Base-by-base conservation (phyloP, 208 protist species). In the Leptomonas seymouri region DNA sequence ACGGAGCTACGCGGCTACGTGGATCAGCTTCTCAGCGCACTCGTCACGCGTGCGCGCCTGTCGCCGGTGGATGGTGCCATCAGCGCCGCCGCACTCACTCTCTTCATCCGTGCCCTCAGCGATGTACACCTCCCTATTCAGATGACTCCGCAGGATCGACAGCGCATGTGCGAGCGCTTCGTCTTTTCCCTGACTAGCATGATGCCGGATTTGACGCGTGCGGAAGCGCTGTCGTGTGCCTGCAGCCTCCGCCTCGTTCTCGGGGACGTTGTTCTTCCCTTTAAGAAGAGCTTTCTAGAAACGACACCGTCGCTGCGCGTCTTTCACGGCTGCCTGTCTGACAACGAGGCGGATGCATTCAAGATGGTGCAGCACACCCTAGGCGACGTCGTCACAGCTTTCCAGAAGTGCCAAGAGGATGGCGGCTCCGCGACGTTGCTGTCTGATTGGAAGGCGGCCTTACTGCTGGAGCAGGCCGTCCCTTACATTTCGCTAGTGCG, bases 1-100 rank as follows among this genome's bases (percentile, higher is more conserved):
- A 46, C 67, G 23, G 65, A 34, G n/a, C 48, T 81, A 41, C 76
- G 80, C 12, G 27, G 44, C 12, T 93, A 90, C 64, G 61, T 90
- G 16, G 72, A 81, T 41, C n/a, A 55, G 12, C n/a, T 93, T 2
- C 30, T 85, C 18, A 54, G 65, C 1, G 66, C 66, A 20, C 53
- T 93, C 28, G 55, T 82, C 28, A 41, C 62, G 56, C 81, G 87
- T 9, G 76, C 81, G 11, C 72, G 73, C 1, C 61, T 86, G 27
- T 93, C 87, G 23, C 76, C 82, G 18, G 76, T 85, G 23, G 84
- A 93, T 53, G 87, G 76, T 45, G 73, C 81, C 36, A 45, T 78
- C 36, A 74, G 84, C 57, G 81, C 76, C 16, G 77, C 77, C 3
- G 80, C 65, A 7, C 55, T 90, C 21, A 49, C 53, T 9, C 77